Evolutionary conservation across 1,284 basidiomycete species (phyloP).

Genomic region (Cryptococcus sp.): DNA sequence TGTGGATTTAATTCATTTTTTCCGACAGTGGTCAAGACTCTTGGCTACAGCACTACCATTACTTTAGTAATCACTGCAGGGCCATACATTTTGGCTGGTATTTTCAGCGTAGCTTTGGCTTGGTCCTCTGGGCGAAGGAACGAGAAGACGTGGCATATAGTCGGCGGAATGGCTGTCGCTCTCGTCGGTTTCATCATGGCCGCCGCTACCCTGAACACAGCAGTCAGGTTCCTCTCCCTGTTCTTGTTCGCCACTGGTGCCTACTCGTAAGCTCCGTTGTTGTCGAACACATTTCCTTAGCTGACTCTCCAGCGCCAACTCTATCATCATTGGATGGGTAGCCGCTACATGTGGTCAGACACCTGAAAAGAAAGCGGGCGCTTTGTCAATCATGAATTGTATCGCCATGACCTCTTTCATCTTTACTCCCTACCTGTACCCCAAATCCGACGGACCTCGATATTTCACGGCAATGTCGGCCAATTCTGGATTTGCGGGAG

Average conservation of each 20-base stretch:
- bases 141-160: constrained; percentile 30
- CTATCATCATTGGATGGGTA: constrained; percentile 34
- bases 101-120: constrained; percentile 17
- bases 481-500: constrained; percentile 12
- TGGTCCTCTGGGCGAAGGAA: constrained; percentile 26
- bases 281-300: background rate
- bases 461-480: constrained; percentile 19
- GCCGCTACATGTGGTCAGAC: constrained; percentile 33
- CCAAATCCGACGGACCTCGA: constrained; percentile 15
- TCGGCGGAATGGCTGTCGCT: constrained; percentile 21
- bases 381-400: constrained; percentile 24
- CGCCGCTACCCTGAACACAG: constrained; percentile 25
- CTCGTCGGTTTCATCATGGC: constrained; percentile 32
- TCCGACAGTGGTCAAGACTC: constrained; percentile 21
- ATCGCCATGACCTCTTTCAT: constrained; percentile 25
- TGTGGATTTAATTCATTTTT: constrained; percentile 33
- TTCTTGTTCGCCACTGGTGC: constrained; percentile 27
- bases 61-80: constrained; percentile 46
- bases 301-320: constrained; percentile 15
- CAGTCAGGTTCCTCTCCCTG: constrained; percentile 29
- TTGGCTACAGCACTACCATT: constrained; percentile 37
- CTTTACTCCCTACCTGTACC: constrained; percentile 32
- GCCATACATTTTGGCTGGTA: constrained; percentile 34
- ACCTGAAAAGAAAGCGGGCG: constrained; percentile 32
- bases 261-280: constrained; percentile 12